These are phyloP conservation scores for Biscogniauxia marginata DNA, from an alignment of 2,329 filamentous ascomycete genomes.

Conservation along the genomic window DNA sequence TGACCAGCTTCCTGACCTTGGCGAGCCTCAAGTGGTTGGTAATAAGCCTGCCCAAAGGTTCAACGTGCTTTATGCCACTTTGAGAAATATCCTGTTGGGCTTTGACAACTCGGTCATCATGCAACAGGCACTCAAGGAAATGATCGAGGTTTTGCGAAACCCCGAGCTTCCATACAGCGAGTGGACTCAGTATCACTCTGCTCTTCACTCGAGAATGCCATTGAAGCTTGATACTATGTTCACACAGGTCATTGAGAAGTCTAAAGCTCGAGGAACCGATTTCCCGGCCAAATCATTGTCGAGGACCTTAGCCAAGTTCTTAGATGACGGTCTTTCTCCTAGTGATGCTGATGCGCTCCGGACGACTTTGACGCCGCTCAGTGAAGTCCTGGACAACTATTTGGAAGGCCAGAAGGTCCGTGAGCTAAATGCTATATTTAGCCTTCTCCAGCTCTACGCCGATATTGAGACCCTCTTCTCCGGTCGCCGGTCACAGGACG, in stretches of 20 bases:
- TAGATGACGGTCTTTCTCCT: slow-evolving; percentile 78
- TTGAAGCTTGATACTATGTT: slow-evolving; percentile 85
- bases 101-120: slow-evolving; percentile 99
- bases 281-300: slow-evolving; percentile 88
- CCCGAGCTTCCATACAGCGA: slow-evolving; percentile 92
- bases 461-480: slow-evolving; percentile 86
- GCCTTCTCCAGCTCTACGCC: slow-evolving; percentile 78
- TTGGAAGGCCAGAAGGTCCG: slow-evolving; percentile 85
- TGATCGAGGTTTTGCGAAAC: slow-evolving; percentile 87
- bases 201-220: slow-evolving; percentile 95
- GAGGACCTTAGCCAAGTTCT: slow-evolving; percentile 83
- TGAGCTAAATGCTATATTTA: slow-evolving; percentile 79
- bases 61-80: slow-evolving; percentile 69
- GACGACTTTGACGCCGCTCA: slow-evolving; percentile 70
- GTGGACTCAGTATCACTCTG: slow-evolving; percentile 93
- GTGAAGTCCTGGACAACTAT: slow-evolving; percentile 76
- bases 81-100: slow-evolving; percentile 84
- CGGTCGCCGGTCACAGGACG: slow-evolving; percentile 78
- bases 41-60: slow-evolving; percentile 91
- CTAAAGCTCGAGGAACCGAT: slow-evolving; percentile 73
- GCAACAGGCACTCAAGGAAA: slow-evolving; percentile 78
- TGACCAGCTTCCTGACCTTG: slow-evolving; percentile 83
- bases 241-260: slow-evolving; percentile 80
- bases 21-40: slow-evolving; percentile 82
- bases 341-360: slow-evolving; percentile 73